Conservation (phyloP, 192 early-diverging fungal species). For the Obelidium mucronatum region DNA sequence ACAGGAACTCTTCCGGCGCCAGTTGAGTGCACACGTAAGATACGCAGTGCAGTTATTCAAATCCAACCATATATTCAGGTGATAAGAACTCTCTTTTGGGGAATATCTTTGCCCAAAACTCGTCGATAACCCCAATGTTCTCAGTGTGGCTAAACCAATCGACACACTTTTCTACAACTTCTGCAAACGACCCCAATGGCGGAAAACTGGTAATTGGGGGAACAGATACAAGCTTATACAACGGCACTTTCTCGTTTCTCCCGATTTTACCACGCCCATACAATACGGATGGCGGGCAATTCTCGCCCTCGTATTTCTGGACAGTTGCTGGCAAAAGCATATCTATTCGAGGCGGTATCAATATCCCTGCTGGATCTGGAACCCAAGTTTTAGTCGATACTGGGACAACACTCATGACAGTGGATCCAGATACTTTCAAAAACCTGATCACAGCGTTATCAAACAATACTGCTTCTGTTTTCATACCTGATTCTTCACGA, state of each 20-base stretch:
- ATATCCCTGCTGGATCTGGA: neutral
- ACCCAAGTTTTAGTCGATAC: neutral
- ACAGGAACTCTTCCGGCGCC: too few relatives aligned
- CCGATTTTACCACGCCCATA: constrained; percentile 3
- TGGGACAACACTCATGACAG: neutral
- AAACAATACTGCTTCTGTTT: neutral
- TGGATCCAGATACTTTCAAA: neutral
- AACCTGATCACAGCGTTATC: neutral
- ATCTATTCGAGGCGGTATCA: too few relatives aligned
- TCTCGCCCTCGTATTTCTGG: neutral
- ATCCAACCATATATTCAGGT: too few relatives aligned
- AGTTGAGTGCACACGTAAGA: too few relatives aligned
- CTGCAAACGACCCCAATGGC: neutral
- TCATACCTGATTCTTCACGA: neutral
- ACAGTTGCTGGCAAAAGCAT: neutral
- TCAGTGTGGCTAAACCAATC: constrained; percentile 21
- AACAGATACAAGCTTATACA: constrained; percentile 11
- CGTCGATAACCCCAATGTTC: neutral
- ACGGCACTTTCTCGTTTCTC: constrained; percentile 29
- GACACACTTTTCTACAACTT: neutral
- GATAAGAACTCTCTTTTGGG: too few relatives aligned
- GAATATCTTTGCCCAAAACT: too few relatives aligned
- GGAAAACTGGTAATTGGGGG: constrained; percentile 19
- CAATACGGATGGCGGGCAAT: neutral
- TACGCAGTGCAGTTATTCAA: too few relatives aligned